phyloP scores from a whole-genome alignment of 176 grass and related monocot species.

The Eremochloa ophiuroides region DNA sequence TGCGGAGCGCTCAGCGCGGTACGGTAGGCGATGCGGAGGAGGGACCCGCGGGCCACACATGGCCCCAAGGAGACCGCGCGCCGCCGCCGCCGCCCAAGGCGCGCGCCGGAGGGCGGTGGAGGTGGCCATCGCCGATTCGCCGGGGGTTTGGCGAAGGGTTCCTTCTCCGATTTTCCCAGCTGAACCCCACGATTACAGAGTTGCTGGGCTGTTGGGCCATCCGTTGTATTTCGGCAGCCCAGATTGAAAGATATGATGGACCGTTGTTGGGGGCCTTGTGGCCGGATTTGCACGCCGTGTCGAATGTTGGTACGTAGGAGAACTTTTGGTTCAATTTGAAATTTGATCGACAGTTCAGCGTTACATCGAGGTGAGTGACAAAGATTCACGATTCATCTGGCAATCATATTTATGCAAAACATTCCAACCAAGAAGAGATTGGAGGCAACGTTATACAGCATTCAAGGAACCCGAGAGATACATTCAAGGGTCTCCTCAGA shows the following conservation, averaged over 20 bases:
- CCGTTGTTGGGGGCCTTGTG: too few relatives aligned
- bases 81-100: constrained; percentile 11
- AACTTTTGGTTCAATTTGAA: neutral
- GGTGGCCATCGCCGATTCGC: constrained; percentile 2
- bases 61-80: neutral
- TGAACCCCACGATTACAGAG: neutral
- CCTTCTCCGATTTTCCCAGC: neutral
- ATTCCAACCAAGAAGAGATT: neutral
- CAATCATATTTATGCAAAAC: neutral
- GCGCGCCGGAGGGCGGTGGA: constrained; percentile 16
- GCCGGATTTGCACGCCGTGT: too few relatives aligned
- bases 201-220: neutral
- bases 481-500: neutral
- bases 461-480: too few relatives aligned
- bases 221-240: neutral
- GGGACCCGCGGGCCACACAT: neutral
- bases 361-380: neutral
- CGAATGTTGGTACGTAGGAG: too few relatives aligned
- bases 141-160: constrained; percentile 5
- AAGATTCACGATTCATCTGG: neutral
- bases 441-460: neutral
- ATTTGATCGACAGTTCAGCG: too few relatives aligned
- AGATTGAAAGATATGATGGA: neutral
- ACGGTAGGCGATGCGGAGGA: neutral
- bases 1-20: neutral